A percentile compares a stretch with the other conserved stretches of the same genome.
Evolutionary conservation across 169 alveolate species (phyloP).

Genomic region (Plasmodium yoelii): DNA sequence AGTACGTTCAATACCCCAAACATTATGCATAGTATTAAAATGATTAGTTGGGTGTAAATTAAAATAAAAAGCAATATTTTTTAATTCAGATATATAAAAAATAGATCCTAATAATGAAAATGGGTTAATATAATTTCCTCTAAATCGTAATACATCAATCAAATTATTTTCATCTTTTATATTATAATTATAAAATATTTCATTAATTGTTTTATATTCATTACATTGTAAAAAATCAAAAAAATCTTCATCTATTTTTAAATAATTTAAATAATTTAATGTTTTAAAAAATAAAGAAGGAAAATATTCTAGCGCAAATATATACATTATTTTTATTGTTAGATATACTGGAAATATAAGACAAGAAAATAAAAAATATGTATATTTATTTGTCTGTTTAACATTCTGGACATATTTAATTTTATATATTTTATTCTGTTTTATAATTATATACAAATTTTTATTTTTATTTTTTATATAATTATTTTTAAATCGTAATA

Average conservation of each 20-base stretch:
- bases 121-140: slow-evolving; percentile 44
- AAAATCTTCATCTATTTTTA: slow-evolving; percentile 17
- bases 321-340: slow-evolving; percentile 34
- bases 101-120: slow-evolving; percentile 63
- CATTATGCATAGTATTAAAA: slow-evolving; percentile 50
- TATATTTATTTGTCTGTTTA: slow-evolving; percentile 21
- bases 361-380: slow-evolving; percentile 56
- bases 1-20: background rate
- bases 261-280: slow-evolving; percentile 34
- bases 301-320: slow-evolving; percentile 53
- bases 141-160: slow-evolving; percentile 32
- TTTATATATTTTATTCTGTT: slow-evolving; percentile 24
- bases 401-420: slow-evolving; percentile 39
- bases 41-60: background rate
- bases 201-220: slow-evolving; percentile 3
- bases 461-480: slow-evolving; percentile 66
- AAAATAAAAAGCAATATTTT: slow-evolving; percentile 16
- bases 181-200: slow-evolving; percentile 13
- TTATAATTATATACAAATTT: slow-evolving; percentile 9
- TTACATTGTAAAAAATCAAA: slow-evolving; percentile 1
- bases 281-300: slow-evolving; percentile 56
- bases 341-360: slow-evolving; percentile 10
- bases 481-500: slow-evolving; percentile 36
- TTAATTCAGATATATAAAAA: slow-evolving; percentile 28
- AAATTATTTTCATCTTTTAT: background rate